Base-by-base conservation (phyloP, 2,329 filamentous ascomycete genomes). In the Scleromitrula shiraiana region DNA sequence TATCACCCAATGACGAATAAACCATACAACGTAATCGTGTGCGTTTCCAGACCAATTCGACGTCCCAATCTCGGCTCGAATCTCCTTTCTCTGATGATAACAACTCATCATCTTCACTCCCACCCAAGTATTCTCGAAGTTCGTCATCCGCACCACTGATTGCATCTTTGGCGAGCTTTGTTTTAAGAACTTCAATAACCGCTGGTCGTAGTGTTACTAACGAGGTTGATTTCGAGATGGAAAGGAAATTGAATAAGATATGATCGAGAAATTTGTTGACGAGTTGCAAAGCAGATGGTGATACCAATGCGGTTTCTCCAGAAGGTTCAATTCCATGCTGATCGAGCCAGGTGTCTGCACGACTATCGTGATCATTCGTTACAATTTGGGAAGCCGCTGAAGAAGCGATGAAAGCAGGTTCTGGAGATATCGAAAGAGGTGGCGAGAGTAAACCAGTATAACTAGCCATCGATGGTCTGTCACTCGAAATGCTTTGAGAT, bases 1-100 rank as follows among this genome's bases (percentile, higher is more conserved):
- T 82, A 62, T 98, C 91, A 37, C 93, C 93, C 6, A 98, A 73
- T 7, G 93, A 90, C 7, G 90, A 97, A 65, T 97, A 97, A 19
- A 98, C 91, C 93, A 98, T 98, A 65, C 93, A 95, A 52, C 93
- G 81, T 59, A 98, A 70, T 46, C 93, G 81, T 0, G 90, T 93
- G 56, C 93, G 79, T 70, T 94, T 96, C 90, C 93, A 98, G 15
- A 90, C 83, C 48, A 90, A 75, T 63, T 96, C 87, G n/a, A 95
- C 71, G 64, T 97, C 89, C 80, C 91, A 97, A 56, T 84, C 80
- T 2, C 74, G 73, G 9, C 69, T 67, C 2, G 72, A 67, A 26
- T 69, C 65, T 3, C 73, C 67, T 20, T 75, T 73, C 37, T 77
- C 68, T n/a, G 78, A 70, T 12, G 75, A 73, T 5, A 71, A 68